phyloP scores from a whole-genome alignment of 2,329 filamentous ascomycete species.

The Colletotrichum limetticola region DNA sequence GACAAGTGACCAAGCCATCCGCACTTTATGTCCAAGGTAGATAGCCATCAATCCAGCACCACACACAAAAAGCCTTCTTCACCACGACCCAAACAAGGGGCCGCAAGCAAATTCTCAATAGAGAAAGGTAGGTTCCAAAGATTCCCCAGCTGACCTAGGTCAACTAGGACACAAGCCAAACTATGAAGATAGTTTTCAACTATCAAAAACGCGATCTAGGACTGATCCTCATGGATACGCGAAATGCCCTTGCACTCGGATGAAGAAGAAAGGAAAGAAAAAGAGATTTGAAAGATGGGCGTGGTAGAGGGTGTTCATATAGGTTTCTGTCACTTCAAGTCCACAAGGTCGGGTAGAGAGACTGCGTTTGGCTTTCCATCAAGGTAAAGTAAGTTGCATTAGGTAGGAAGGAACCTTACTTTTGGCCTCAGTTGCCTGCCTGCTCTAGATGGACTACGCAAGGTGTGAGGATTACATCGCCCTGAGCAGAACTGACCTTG shows the following conservation, averaged over 20 bases:
- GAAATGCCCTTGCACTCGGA: slow-evolving; percentile 82
- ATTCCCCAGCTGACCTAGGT: slow-evolving; percentile 80
- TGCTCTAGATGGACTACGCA: too few species aligned
- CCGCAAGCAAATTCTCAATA: slow-evolving; percentile 52
- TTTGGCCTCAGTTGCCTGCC: background rate
- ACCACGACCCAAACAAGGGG: slow-evolving; percentile 51
- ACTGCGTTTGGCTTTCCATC: too few species aligned
- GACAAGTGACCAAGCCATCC: too few species aligned
- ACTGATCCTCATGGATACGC: slow-evolving; percentile 88
- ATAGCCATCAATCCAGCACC: accelerated
- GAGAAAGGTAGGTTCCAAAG: slow-evolving; percentile 69
- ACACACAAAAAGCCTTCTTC: slow-evolving; percentile 56
- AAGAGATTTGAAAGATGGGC: background rate
- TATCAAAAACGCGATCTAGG: slow-evolving; percentile 90
- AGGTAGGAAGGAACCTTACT: background rate
- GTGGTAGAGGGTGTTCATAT: slow-evolving; percentile 29
- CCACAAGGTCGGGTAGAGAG: slow-evolving; percentile 4
- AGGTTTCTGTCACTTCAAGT: background rate
- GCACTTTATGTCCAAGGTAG: background rate
- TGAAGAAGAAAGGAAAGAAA: slow-evolving; percentile 58
- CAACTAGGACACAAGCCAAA: slow-evolving; percentile 56
- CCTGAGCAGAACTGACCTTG: too few species aligned
- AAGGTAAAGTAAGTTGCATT: background rate
- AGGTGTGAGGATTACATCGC: too few species aligned
- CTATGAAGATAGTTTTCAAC: slow-evolving; percentile 76